phyloP scores from a whole-genome alignment of 768 basidiomycete species.

The Amanita rubescens region DNA sequence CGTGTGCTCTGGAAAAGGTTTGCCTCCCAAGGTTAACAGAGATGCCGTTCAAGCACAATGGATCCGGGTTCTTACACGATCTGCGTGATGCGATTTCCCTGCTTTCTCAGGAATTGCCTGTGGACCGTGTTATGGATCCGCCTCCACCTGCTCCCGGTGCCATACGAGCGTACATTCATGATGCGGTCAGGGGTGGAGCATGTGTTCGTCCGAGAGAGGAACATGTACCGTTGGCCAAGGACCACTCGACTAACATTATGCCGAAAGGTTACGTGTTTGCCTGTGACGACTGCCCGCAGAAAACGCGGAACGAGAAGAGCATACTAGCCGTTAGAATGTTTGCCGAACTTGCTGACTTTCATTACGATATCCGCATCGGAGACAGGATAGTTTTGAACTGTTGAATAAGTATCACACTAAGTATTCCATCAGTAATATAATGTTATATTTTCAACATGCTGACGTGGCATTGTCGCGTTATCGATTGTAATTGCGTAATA shows the following conservation, averaged over 20 bases:
- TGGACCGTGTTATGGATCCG: neutral
- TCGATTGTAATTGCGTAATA: no score
- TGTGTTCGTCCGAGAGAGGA: neutral
- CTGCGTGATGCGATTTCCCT: neutral
- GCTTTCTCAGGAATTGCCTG: neutral
- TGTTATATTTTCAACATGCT: no score
- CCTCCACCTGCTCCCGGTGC: neutral
- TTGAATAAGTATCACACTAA: no score
- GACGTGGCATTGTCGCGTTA: no score
- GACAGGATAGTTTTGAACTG: neutral
- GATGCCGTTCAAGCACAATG: neutral
- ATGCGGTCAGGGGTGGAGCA: neutral
- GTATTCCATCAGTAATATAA: no score
- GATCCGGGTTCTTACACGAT: neutral
- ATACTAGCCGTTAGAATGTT: neutral
- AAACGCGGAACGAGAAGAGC: neutral
- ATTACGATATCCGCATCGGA: neutral
- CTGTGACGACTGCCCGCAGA: neutral
- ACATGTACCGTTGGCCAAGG: neutral
- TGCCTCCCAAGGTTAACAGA: neutral
- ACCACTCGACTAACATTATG: conserved; percentile 1
- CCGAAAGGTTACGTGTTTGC: neutral
- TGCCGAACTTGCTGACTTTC: neutral
- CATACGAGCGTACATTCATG: neutral
- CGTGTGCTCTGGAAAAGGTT: neutral